Evolutionary conservation across 2,329 filamentous ascomycete genomes (phyloP), one percentile per base, ranked within the genome.

Genomic region (Sporothrix pseudoabietina): DNA sequence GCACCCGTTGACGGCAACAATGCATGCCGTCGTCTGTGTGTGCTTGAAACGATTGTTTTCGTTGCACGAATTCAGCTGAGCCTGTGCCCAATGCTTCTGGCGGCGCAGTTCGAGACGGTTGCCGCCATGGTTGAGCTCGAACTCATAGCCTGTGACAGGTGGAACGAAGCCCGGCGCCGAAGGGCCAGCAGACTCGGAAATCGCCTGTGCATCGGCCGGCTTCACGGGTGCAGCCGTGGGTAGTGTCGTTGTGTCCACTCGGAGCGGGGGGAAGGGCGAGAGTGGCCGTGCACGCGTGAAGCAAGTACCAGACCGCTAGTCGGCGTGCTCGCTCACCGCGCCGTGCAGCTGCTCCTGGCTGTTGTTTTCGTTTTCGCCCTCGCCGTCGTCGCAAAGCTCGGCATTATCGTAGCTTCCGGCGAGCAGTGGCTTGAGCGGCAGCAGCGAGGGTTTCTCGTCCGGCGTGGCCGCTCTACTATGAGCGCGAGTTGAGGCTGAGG

Each of bases 21-120:
- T 72, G 59, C 75, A 76, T 4, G 71, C 76, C 22, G 76, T 77
- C 19, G 76, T 77, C 71, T 77, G 76, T 39, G 76, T 77, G 71
- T 72, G 73, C 26, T 73, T 71, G 57, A 73, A 77, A 0, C 74
- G 73, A 39, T 74, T 74, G 71, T 76, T 77, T 63, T 77, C 76
- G 22, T 76, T 77, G 76, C 76, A 77, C 22, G 76, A 74, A 16
- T 57, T 52, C 39, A 77, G 72, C 72, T 77, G 76, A 8, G 19
- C 14, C 4, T 55, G 72, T 0, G 76, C 76, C 76, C 76, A 77
- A 19, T 30, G 10, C 73, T 76, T 73, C 52, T 77, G 76, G 2
- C 69, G 71, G 9, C 32, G 3, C 2, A 77, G 75, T 61, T 77
- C 76, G 10, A 35, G 54, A 10, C 71, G 69, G 71, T 77, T 77